Evolutionary conservation across 441 rosid genomes (phyloP), one percentile per base, ranked within the genome.

Genomic region (Geranium incanum): DNA sequence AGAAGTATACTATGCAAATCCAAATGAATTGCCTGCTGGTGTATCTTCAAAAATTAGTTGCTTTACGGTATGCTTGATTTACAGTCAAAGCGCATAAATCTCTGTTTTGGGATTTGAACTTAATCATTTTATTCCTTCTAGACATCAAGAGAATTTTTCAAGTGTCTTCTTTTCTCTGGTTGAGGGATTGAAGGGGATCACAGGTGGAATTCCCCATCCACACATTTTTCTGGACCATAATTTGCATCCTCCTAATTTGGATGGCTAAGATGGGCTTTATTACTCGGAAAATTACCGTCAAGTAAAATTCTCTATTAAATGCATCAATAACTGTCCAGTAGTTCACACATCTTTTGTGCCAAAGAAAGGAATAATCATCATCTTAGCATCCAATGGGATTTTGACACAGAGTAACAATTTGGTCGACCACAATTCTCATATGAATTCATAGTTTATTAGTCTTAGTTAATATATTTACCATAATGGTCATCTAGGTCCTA

Each of bases 1-100:
- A 84, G 85, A 87, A 81, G 86, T 86, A 50, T 82, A 76, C 78
- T 89, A 89, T 76, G 83, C 78, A 19, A 75, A 84, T 77, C 75
- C 80, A 23, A 74, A 78, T 67, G 88, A 87, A 75, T 72, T 82
- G 36, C 82, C 85, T 65, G 52, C 80, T 4, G 84, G 79, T 23
- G 66, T 71, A 70, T 77, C 85, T 1, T 67, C 76, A 71, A 84
- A 72, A 78, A 81, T 87, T 57, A 75, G 84, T 76, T 80, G 75
- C 67, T 87, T 76, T 74, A 83, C 19, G 89, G 94, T 89, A 86
- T 66, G 6, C 19, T 8, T 41, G 52, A 7, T 63, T 21, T 28
- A 65, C 23, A 19, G 4, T 33, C 37, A 66, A n/a, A 45, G 37
- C 36, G 11, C 38, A 11, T 7, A 50, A 65, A 3, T 19, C 39